Evolutionary conservation across 106 monocot genomes (phyloP), one percentile per base, ranked within the genome.

Genomic region (Dendrobium nobile): DNA sequence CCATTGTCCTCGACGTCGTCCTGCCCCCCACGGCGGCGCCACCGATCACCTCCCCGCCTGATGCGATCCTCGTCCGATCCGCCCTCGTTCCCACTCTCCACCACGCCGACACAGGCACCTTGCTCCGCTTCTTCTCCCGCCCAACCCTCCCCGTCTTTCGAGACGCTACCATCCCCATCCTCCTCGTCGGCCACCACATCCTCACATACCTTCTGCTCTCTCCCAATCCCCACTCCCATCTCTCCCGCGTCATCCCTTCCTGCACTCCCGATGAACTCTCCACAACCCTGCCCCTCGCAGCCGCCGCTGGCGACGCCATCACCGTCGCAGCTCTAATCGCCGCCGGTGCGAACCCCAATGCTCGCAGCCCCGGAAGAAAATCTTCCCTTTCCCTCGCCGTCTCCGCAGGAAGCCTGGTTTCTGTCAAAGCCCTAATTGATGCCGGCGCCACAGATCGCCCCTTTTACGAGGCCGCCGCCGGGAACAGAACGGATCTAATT

Each of bases 341-440:
- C 27, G 86, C 86, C 82, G 86, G 86, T 17, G 86, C 86, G 3
- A 79, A 86, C 20, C 58, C 56, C 28, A 31, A 41, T 75, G 8
- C 61, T 48, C 79, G 74, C 61, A 75, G 55, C 11, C 7, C 82
- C 41, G 82, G 79, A 61, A 67, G 75, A 1, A 28, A 79, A 19
- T 79, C 82, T 17, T 51, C 79, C 20, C 6, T 86, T 37, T 68
- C 75, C 24, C 65, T 86, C 48, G 86, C 86, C 47, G 82, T 82
- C 67, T 67, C 79, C 13, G 79, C 82, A 16, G 82, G 86, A 13
- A 68, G 47, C 41, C 28, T 28, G 20, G 79, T 79, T 41, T 31
- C 79, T 54, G 82, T 82, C 17, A 41, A 41, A 41, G 31, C 67
- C 51, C 74, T 86, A 40, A 51, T 86, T 67, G 47, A 40, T n/a